phyloP scores from a whole-genome alignment of 768 basidiomycete genomes.

The Agrocybe praecox region DNA sequence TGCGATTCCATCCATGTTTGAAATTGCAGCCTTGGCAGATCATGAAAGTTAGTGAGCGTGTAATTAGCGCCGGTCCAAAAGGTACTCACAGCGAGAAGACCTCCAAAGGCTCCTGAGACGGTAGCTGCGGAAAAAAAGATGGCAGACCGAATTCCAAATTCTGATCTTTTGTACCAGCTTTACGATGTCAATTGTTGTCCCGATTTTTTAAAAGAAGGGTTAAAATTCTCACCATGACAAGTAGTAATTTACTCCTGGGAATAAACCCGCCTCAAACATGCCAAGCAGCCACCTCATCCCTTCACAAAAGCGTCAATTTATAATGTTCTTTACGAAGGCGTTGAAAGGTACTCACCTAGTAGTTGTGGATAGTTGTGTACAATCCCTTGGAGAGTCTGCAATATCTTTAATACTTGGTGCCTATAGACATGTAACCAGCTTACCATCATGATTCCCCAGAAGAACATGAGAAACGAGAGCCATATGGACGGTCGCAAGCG shows the following conservation, averaged over 20 bases:
- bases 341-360: constrained; percentile 45
- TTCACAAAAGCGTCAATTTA: constrained; percentile 21
- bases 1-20: constrained; percentile 71
- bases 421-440: too few relatives aligned
- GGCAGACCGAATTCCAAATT: constrained; percentile 69
- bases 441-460: constrained; percentile 81
- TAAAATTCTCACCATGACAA: constrained; percentile 61
- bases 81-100: constrained; percentile 61
- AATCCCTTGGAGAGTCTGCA: constrained; percentile 71
- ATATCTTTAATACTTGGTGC: too few relatives aligned
- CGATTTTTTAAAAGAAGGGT: background rate
- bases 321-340: background rate
- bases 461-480: constrained; percentile 72
- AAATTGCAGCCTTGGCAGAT: constrained; percentile 53
- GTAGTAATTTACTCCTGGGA: constrained; percentile 69
- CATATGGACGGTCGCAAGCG: constrained; percentile 77
- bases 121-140: constrained; percentile 81
- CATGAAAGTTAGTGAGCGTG: background rate
- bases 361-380: constrained; percentile 71
- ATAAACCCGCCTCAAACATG: constrained; percentile 72
- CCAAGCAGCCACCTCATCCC: constrained; percentile 76
- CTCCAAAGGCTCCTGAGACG: constrained; percentile 82
- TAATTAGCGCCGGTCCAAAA: too few relatives aligned
- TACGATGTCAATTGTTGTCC: background rate
- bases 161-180: constrained; percentile 66